Evolutionary conservation across 1,139 yeast genomes (phyloP), one percentile per base, ranked within the genome.

Genomic region (Candida glucosophila): DNA sequence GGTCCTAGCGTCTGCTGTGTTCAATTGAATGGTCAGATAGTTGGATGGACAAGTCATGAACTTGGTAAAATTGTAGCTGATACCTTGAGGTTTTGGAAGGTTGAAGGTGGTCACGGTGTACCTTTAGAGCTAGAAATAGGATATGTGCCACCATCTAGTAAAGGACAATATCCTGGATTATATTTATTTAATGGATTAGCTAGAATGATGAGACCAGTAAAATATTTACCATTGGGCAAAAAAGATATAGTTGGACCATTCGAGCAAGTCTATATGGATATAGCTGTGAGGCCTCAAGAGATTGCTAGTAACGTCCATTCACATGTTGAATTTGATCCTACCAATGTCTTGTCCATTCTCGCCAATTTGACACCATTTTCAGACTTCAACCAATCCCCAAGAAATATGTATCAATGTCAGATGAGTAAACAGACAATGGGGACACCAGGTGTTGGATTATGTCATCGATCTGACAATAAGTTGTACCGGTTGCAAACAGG

Each of bases 391-490:
- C 99, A 90, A 65, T 86, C 97, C 18, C 99, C 99, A 46, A 81
- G 99, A 76, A 90, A 90, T 55, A 90, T 92, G 98, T 90, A 90
- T 55, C 99, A 90, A 63, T 90, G 99, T 65, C 98, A 92, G 70
- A 90, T 90, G 99, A 98, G 97, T 73, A 90, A 90, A 62, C 99
- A 90, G 67, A 90, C 99, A 14, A 90, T 90, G 98, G 99, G 99
- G 59, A 90, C 98, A 4, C 98, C 98, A 6, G 97, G 97, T 60
- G 95, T 90, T 31, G 96, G 95, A 1, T 64, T 90, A 31, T 74
- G 67, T 24, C 95, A 88, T 53, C 74, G 99, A 56, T 81, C 95
- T 1, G 99, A 90, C 54, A 92, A 92, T 61, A 92, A 88, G 54
- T 62, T 90, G 34, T 90, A 90, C 58, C 77, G 93, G 46, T 64